Evolutionary conservation across 441 rosid genomes (phyloP), one percentile per base, ranked within the genome.

Genomic region (Populus hybrid): DNA sequence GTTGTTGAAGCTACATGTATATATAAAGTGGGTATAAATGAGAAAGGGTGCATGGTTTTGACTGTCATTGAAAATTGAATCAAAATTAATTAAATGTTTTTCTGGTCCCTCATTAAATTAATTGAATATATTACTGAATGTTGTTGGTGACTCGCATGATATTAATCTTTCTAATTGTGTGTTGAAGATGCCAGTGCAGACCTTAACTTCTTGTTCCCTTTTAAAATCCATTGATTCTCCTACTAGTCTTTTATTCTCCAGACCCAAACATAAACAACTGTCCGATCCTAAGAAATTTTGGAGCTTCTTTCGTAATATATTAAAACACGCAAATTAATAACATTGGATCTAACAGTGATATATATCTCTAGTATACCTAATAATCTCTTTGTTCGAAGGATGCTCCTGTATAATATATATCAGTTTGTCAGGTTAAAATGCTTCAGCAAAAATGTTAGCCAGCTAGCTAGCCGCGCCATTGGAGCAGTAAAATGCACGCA

Each of bases 301-400:
- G 74, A 72, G 77, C 76, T 76, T 72, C 75, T 61, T 74, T 73
- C 80, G 75, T 70, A 59, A 75, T 14, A 9, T 74, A 21, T 67
- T 69, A 16, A 24, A 30, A 69, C 14, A 30, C 21, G 40, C 18
- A 42, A 10, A 28, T 8, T 78, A 61, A 72, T 73, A 82, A 79
- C 88, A 79, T 88, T 80, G 91, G 92, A 88, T 91, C 89, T 77
- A 81, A 70, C 82, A 30, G 69, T 67, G 65, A 61, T 34, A 34
- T 23, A 23, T 1, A 34, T 75, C 75, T 72, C 57, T 67, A 34
- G 36, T 34, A 34, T 34, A 69, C 82, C 79, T 78, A 85, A 76
- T 82, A 85, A 75, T 84, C 90, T 84, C 91, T 76, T 80, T 40
- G 67, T 82, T 86, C 86, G 84, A 90, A 82, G 83, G 85, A 85